Conservation (phyloP, 2,329 filamentous ascomycete species). For the Helotiales sp. region DNA sequence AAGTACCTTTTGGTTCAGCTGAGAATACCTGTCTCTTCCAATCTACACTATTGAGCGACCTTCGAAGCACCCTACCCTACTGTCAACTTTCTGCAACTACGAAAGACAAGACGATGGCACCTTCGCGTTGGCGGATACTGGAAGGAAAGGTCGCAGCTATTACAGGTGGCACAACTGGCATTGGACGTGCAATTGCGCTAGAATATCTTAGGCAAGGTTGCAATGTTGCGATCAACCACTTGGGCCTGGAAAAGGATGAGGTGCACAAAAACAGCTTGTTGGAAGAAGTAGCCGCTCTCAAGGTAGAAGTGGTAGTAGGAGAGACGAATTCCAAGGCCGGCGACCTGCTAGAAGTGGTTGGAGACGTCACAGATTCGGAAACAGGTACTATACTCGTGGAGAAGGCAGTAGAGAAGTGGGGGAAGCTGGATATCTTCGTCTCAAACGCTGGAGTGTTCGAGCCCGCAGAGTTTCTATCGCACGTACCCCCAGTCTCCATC, state of each 20-base stretch:
- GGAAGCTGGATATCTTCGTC: conserved; percentile 56
- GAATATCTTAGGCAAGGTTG: conserved; percentile 76
- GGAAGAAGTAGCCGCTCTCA: conserved; percentile 4
- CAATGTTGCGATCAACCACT: conserved; percentile 53
- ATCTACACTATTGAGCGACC: background rate
- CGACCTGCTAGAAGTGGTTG: conserved; percentile 5
- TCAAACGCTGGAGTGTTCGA: conserved; percentile 49
- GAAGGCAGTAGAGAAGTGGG: conserved; percentile 47
- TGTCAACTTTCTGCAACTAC: background rate
- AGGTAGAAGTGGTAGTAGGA: conserved; percentile 3
- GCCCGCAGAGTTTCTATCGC: conserved; percentile 7
- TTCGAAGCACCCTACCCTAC: background rate
- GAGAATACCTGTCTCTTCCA: background rate
- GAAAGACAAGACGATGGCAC: background rate
- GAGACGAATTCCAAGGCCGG: conserved; percentile 7
- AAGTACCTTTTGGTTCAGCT: background rate
- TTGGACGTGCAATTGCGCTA: conserved; percentile 79
- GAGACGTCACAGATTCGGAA: conserved; percentile 6
- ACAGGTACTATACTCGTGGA: conserved; percentile 41
- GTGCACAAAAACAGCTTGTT: conserved; percentile 3
- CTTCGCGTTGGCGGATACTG: conserved; percentile 6
- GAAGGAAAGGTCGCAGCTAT: conserved; percentile 9
- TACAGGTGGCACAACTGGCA: conserved; percentile 75
- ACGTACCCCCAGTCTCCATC: background rate
- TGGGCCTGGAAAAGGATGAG: conserved; percentile 6